Evolutionary conservation across 495 filamentous ascomycete genomes (phyloP).

Genomic region (Viridothelium virens): DNA sequence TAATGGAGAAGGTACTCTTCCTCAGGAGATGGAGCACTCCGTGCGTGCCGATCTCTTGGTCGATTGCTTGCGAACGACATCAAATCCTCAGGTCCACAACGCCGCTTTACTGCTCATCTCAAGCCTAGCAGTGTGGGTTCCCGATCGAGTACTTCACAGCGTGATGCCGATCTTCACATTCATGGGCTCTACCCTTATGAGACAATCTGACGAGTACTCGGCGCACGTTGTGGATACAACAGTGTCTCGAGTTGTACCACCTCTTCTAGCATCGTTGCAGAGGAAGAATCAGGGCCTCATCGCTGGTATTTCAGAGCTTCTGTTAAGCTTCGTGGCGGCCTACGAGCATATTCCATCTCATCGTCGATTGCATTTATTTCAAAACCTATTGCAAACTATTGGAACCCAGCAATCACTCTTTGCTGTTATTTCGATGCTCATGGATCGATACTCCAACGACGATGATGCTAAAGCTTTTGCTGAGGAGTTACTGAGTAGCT

Average conservation of each 20-base stretch:
- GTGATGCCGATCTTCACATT: constrained; percentile 99
- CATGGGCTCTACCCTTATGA: constrained; percentile 80
- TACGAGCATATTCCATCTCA: constrained; percentile 91
- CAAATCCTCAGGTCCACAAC: constrained; percentile 86
- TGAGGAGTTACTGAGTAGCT: constrained; percentile 42
- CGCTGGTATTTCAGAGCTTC: constrained; percentile 69
- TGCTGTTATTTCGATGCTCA: constrained; percentile 61
- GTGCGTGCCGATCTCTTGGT: constrained; percentile 78
- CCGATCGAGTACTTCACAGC: constrained; percentile 83
- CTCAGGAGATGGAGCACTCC: constrained; percentile 60
- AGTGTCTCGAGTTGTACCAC: constrained; percentile 81
- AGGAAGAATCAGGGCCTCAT: constrained; percentile 69
- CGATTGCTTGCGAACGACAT: constrained; percentile 79
- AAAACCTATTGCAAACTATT: constrained; percentile 69
- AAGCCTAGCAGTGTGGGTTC: constrained; percentile 69
- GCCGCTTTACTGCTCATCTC: constrained; percentile 82
- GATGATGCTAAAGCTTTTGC: constrained; percentile 47
- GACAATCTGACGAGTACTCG: constrained; percentile 90
- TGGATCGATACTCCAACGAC: constrained; percentile 56
- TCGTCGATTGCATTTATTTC: constrained; percentile 70
- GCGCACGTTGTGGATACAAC: constrained; percentile 87
- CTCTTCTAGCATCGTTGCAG: constrained; percentile 76
- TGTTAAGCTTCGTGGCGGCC: constrained; percentile 86
- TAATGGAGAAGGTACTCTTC: constrained; percentile 47
- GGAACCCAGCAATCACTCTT: constrained; percentile 76